Conservation (phyloP, 2,329 filamentous ascomycete genomes). For the Diplodia seriata region DNA sequence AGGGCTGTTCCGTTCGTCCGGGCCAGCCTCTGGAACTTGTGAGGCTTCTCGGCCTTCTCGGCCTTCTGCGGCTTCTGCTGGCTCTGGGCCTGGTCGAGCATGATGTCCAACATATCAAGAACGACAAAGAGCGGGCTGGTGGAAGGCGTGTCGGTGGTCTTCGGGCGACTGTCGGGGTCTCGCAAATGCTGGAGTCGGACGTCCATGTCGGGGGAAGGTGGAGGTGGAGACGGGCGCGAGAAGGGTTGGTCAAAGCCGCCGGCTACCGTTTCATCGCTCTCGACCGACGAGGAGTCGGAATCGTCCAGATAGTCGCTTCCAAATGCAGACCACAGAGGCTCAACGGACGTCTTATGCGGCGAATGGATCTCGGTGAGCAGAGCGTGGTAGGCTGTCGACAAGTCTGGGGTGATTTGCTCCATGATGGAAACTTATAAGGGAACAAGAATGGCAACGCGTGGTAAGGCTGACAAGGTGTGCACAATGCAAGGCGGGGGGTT, state of each 20-base stretch:
- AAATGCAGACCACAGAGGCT: conserved; percentile 11
- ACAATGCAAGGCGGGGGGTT: conserved; percentile 4
- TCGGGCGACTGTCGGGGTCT: background rate
- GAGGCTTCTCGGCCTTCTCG: background rate
- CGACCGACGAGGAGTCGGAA: conserved; percentile 5
- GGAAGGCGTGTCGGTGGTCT: conserved; percentile 20
- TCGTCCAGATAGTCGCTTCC: conserved; percentile 22
- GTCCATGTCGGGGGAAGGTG: conserved; percentile 22
- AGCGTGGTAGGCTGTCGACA: conserved; percentile 28
- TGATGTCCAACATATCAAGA: conserved; percentile 29
- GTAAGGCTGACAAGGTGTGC: background rate
- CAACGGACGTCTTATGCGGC: conserved; percentile 9
- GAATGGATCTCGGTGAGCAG: conserved; percentile 29
- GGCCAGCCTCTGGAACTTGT: background rate
- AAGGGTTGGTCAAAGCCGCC: conserved; percentile 7
- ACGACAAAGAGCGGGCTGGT: conserved; percentile 26
- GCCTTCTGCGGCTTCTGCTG: background rate
- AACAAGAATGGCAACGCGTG: conserved; percentile 1
- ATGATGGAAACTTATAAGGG: conserved; percentile 6
- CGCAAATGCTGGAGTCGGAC: background rate
- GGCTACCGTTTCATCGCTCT: conserved; percentile 20
- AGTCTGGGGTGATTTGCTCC: conserved; percentile 27
- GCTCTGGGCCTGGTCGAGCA: conserved; percentile 18
- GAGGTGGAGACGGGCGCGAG: conserved; percentile 20
- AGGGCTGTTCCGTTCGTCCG: background rate